Conservation (phyloP, 176 grass and related monocot species). For the Cenchrus fungigraminus region DNA sequence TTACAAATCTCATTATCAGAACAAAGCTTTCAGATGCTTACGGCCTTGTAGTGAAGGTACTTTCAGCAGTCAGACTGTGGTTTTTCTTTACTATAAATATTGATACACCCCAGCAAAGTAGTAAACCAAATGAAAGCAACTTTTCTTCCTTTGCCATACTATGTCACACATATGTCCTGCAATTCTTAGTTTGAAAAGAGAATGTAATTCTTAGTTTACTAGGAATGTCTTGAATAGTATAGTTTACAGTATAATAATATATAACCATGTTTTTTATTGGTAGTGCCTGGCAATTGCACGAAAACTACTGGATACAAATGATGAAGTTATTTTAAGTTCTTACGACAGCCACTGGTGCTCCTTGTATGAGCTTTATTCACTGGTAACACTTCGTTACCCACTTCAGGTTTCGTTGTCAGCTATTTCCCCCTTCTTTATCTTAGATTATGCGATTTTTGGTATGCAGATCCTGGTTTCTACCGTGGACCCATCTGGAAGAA, state of each 20-base stretch:
- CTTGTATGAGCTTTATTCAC: conserved; percentile 77
- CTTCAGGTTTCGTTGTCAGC: conserved; percentile 8
- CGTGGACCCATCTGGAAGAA: conserved; percentile 79
- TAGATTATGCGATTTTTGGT: conserved; percentile 22
- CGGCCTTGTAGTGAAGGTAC: conserved; percentile 47
- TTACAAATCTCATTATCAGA: conserved; percentile 71
- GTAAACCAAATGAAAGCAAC: conserved; percentile 11
- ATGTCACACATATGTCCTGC: not conserved
- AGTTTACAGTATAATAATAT: conserved; percentile 18
- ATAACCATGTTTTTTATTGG: conserved; percentile 40
- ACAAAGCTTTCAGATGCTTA: conserved; percentile 69
- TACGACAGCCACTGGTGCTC: conserved; percentile 68
- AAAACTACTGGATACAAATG: conserved; percentile 74
- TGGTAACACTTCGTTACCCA: conserved; percentile 10
- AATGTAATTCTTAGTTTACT: not conserved
- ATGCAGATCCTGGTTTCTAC: conserved; percentile 36
- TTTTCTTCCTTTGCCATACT: conserved; percentile 11
- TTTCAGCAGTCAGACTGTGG: too few species aligned
- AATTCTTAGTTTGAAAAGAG: conserved; percentile 22
- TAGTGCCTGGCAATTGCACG: conserved; percentile 77
- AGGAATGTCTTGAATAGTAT: conserved; percentile 29
- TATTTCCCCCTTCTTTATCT: not conserved
- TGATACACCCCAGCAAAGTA: conserved; percentile 15
- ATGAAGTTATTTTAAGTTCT: conserved; percentile 48
- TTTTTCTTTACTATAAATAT: conserved; percentile 14